Conservation (phyloP, 768 basidiomycete genomes). For the Phanerochaete carnosa region DNA sequence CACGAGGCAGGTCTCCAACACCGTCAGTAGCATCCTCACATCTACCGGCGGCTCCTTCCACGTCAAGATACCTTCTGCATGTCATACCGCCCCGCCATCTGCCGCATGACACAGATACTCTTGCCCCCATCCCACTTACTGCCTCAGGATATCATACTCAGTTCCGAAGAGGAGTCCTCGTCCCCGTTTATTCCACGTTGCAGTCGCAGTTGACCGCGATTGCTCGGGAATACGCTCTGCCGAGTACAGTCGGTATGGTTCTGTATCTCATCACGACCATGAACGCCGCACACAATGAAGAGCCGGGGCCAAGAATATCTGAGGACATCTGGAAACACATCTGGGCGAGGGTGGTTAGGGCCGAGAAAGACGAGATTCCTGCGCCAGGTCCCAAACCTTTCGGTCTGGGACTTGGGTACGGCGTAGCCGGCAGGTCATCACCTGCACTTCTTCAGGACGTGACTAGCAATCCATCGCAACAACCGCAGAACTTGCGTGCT, state of each 20-base stretch:
- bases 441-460: slow-evolving; percentile 31
- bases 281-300: slow-evolving; percentile 24
- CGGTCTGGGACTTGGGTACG: slow-evolving; percentile 41
- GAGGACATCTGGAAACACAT: slow-evolving; percentile 86
- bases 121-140: slow-evolving; percentile 47
- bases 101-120: slow-evolving; percentile 54
- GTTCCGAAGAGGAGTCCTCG: slow-evolving; percentile 80
- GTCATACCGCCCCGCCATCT: slow-evolving; percentile 77
- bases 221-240: slow-evolving; percentile 90
- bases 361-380: slow-evolving; percentile 47
- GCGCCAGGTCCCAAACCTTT: slow-evolving; percentile 34
- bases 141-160: slow-evolving; percentile 78
- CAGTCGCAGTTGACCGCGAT: slow-evolving; percentile 83
- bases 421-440: slow-evolving; percentile 19
- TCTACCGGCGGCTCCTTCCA: slow-evolving; percentile 26
- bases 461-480: slow-evolving; percentile 12
- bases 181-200: slow-evolving; percentile 81
- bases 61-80: slow-evolving; percentile 75
- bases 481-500: slow-evolving; percentile 36
- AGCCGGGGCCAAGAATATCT: slow-evolving; percentile 78
- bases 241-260: slow-evolving; percentile 78
- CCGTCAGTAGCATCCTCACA: slow-evolving; percentile 36
- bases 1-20: slow-evolving; percentile 40
- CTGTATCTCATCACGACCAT: slow-evolving; percentile 68
- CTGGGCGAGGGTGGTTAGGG: slow-evolving; percentile 70